A percentile compares a stretch with the other conserved stretches of the same genome.
Evolutionary conservation across 495 filamentous ascomycete genomes (phyloP).

Genomic region (Physcia stellaris): DNA sequence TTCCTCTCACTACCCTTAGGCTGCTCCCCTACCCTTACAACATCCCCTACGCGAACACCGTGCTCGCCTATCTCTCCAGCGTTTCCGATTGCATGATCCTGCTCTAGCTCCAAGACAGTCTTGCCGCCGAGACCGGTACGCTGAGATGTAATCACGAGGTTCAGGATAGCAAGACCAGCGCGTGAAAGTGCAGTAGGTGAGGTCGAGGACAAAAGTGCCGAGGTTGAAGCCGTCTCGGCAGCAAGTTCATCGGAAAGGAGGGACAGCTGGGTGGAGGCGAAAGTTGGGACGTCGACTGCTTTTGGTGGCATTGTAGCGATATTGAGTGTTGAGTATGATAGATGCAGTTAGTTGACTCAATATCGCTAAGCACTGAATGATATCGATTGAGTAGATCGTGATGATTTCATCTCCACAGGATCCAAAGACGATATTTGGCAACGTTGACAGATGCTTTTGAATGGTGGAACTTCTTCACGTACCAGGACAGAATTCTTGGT

Average conservation of each 20-base stretch:
- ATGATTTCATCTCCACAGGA: too few species aligned
- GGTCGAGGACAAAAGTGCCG: slow-evolving; percentile 52
- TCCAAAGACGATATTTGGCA: too few species aligned
- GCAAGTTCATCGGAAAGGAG: slow-evolving; percentile 68
- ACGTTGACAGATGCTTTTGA: too few species aligned
- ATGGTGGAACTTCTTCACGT: too few species aligned
- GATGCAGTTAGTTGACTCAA: too few species aligned
- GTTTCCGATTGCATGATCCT: slow-evolving; percentile 51
- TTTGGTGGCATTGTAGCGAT: slow-evolving; percentile 26
- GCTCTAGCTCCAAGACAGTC: slow-evolving; percentile 65
- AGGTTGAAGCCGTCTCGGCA: slow-evolving; percentile 62
- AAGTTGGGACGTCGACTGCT: slow-evolving; percentile 52
- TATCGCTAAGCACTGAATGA: too few species aligned
- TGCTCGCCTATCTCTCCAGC: slow-evolving; percentile 48
- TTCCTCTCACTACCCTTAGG: slow-evolving; percentile 52
- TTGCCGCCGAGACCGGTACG: slow-evolving; percentile 88
- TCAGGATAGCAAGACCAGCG: slow-evolving; percentile 76
- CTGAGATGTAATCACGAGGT: slow-evolving; percentile 59
- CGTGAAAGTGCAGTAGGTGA: slow-evolving; percentile 65
- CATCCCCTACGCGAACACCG: slow-evolving; percentile 77
- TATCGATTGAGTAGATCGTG: too few species aligned
- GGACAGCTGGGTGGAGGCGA: slow-evolving; percentile 63
- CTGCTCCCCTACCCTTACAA: slow-evolving; percentile 70
- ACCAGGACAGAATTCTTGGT: too few species aligned
- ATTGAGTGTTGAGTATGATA: neutral